A percentile compares a stretch with the other conserved stretches of the same genome.
Conservation (phyloP, 1,284 basidiomycete genomes). For the Puccinia triticina region DNA sequence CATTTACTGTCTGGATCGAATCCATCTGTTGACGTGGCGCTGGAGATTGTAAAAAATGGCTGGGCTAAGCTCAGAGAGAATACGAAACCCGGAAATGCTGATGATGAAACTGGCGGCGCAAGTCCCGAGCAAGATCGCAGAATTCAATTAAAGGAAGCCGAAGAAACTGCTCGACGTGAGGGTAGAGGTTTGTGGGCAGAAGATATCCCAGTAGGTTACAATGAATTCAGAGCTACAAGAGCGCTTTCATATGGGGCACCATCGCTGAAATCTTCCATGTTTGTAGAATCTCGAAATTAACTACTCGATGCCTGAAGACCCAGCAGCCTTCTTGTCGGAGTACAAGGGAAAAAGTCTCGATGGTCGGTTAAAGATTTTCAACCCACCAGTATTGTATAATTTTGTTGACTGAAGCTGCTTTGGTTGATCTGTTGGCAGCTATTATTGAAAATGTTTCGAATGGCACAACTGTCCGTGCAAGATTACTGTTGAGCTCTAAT, state of each 20-base stretch:
- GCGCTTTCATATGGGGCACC: slow-evolving; percentile 49
- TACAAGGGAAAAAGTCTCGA: slow-evolving; percentile 88
- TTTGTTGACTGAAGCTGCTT: not conserved
- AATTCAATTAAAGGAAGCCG: slow-evolving; percentile 62
- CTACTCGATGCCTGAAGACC: slow-evolving; percentile 86
- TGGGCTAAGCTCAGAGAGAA: slow-evolving; percentile 91
- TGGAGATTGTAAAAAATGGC: slow-evolving; percentile 78
- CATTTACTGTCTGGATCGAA: slow-evolving; percentile 25
- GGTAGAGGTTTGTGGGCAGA: slow-evolving; percentile 82
- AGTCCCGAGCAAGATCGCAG: slow-evolving; percentile 61
- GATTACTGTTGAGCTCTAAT: slow-evolving; percentile 81
- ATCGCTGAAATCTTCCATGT: not conserved
- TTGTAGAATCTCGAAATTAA: slow-evolving; percentile 65
- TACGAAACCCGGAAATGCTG: slow-evolving; percentile 69
- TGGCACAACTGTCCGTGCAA: slow-evolving; percentile 83
- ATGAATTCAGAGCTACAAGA: not conserved
- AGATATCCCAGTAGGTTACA: slow-evolving; percentile 64
- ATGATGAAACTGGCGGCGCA: slow-evolving; percentile 48
- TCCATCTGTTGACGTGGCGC: slow-evolving; percentile 68
- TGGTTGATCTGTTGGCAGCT: slow-evolving; percentile 63
- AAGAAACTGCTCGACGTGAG: slow-evolving; percentile 79
- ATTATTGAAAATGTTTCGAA: slow-evolving; percentile 93
- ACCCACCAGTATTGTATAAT: not conserved
- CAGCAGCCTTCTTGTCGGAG: slow-evolving; percentile 82
- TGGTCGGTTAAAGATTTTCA: slow-evolving; percentile 64